Conservation (phyloP, 495 filamentous ascomycete genomes). For the Pseudomonodictys pantanalensis region DNA sequence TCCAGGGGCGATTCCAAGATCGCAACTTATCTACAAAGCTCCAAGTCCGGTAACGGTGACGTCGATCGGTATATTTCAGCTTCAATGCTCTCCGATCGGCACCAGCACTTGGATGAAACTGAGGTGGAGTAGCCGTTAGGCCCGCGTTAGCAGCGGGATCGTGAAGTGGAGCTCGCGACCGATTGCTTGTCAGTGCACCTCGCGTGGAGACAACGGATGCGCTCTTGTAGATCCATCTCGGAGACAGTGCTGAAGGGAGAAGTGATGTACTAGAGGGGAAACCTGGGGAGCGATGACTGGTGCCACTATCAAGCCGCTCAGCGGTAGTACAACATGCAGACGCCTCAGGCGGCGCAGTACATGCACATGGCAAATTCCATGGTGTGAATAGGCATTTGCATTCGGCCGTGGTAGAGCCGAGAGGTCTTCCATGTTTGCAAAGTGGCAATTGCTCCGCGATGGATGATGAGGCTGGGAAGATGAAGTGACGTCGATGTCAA, state of each 20-base stretch:
- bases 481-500: conserved; percentile 16
- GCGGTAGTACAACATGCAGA: too few species aligned
- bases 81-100: conserved; percentile 25
- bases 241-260: conserved; percentile 9
- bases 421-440: not conserved
- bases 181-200: conserved; percentile 13
- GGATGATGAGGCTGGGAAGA: not conserved
- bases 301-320: conserved; percentile 25
- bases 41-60: not conserved
- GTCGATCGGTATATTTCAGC: conserved; percentile 32
- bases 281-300: not conserved
- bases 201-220: not conserved
- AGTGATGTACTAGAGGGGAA: conserved; percentile 17
- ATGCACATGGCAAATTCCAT: too few species aligned
- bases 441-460: not conserved
- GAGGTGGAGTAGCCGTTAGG: conserved; percentile 1
- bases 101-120: not conserved
- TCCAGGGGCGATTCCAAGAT: conserved; percentile 18
- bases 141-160: not conserved
- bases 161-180: not conserved
- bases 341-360: too few species aligned
- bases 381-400: too few species aligned
- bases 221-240: conserved; percentile 18
- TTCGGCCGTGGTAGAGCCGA: not conserved
- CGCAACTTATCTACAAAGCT: not conserved